Evolutionary conservation across 2,329 filamentous ascomycete genomes (phyloP), one percentile per base, ranked within the genome.

Genomic region (Pseudogymnoascus sp.): DNA sequence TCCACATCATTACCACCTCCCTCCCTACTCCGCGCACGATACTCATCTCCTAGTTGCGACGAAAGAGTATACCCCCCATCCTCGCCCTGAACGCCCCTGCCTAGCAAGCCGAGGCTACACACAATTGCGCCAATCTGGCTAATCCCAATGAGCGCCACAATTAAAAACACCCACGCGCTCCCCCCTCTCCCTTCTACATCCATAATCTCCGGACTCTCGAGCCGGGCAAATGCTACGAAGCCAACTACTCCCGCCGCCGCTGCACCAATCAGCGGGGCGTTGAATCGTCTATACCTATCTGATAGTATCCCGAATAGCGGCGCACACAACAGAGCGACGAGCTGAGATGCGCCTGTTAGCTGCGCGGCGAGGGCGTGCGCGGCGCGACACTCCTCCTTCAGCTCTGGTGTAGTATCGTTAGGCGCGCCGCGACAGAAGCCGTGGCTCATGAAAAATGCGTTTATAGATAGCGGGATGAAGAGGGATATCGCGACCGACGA

Each of bases 91-190:
- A 97, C 88, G 3, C 92, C 93, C 14, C 86, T 86, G 38, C 91
- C 91, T 2, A 99, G 82, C 0, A 95, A 85, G 0, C 90, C 92
- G n/a, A 99, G 82, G 67, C 91, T 96, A 77, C 93, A 97, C 0
- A 99, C 95, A 64, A 99, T 97, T 9, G 92, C 89, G 1, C 93
- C 95, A 65, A 99, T 97, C 75, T 99, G 95, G 70, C 91, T 96
- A 71, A 96, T 85, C 12, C 95, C 95, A 40, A 97, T 85, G 16
- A 96, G 77, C 0, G 88, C 84, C 43, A 92, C 91, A 14, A 93
- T 83, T 11, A 93, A 67, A 71, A 96, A 92, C 14, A 96, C 86
- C 9, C 77, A 79, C 0, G 84, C 82, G 35, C 81, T 85, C 16
- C 90, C 90, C 35, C 89, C 85, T 25, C 88, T 80, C 3, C 86